Evolutionary conservation across 2,329 filamentous ascomycete genomes (phyloP).

Genomic region (Exserohilum turcica): DNA sequence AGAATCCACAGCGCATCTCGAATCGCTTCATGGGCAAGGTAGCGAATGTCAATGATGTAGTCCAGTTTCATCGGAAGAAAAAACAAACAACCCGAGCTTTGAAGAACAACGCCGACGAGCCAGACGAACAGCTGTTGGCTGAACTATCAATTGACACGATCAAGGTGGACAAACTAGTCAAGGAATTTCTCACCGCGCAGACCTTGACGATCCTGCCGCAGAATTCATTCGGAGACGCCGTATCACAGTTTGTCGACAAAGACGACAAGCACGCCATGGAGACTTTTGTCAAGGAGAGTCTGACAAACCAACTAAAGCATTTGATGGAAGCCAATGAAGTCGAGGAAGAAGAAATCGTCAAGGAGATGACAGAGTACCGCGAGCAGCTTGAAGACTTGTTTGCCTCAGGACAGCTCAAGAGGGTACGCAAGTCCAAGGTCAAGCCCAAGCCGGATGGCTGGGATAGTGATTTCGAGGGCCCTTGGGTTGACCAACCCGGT

Average conservation of each 20-base stretch:
- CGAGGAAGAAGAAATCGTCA: constrained; percentile 71
- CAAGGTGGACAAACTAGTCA: constrained; percentile 86
- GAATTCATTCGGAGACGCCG: constrained; percentile 89
- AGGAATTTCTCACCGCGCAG: constrained; percentile 84
- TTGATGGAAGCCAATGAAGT: constrained; percentile 61
- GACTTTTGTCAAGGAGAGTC: constrained; percentile 52
- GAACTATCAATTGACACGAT: constrained; percentile 72
- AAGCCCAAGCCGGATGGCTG: constrained; percentile 80
- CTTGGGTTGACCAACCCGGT: constrained; percentile 80
- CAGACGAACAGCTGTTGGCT: constrained; percentile 67
- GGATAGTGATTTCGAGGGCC: constrained; percentile 88
- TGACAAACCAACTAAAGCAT: constrained; percentile 52
- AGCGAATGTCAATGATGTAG: constrained; percentile 90
- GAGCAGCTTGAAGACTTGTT: constrained; percentile 73
- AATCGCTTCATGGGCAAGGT: constrained; percentile 90
- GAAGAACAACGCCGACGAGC: constrained; percentile 61
- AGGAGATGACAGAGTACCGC: constrained; percentile 75
- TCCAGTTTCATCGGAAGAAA: constrained; percentile 92
- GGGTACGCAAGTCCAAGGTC: constrained; percentile 60
- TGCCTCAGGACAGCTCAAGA: constrained; percentile 66
- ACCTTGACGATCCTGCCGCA: constrained; percentile 91
- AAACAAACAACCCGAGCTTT: constrained; percentile 55
- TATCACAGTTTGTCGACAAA: constrained; percentile 91
- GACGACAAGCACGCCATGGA: constrained; percentile 90
- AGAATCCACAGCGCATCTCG: constrained; percentile 95